Percentiles rank a stretch among this genome's conserved stretches.
Evolutionary conservation across 129 eudicot genomes (phyloP).

Genomic region (sunflower (Helianthus annuus)): HanXRQr2.0-SUNRISE NC_035441.2:180754027-180754526

Average conservation of each 20-base stretch:
- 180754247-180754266: slow-evolving; percentile 91
- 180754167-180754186: slow-evolving; percentile 97
- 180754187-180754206: slow-evolving; percentile 98
- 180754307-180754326: slow-evolving; percentile 79
- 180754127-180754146: slow-evolving; percentile 95
- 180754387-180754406: slow-evolving; percentile 68
- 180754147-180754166: slow-evolving; percentile 78
- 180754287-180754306: slow-evolving; percentile 99
- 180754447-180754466: slow-evolving; percentile 85
- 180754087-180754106: slow-evolving; percentile 95
- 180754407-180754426: slow-evolving; percentile 76
- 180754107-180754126: slow-evolving; percentile 92
- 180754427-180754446: slow-evolving; percentile 86
- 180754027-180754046: slow-evolving; percentile 92
- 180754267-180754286: slow-evolving; percentile 88
- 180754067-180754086: slow-evolving; percentile 92
- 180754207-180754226: slow-evolving; percentile 83
- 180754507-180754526: slow-evolving; percentile 83
- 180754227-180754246: slow-evolving; percentile 90
- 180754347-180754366: slow-evolving; percentile 81
- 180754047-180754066: slow-evolving; percentile 99
- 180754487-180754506: slow-evolving; percentile 61
- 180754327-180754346: slow-evolving; percentile 84
- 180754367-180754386: slow-evolving; percentile 76
- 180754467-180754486: slow-evolving; percentile 84